Conservation (phyloP, 2,329 filamentous ascomycete genomes). For the Trichoderma semiorbis region DNA sequence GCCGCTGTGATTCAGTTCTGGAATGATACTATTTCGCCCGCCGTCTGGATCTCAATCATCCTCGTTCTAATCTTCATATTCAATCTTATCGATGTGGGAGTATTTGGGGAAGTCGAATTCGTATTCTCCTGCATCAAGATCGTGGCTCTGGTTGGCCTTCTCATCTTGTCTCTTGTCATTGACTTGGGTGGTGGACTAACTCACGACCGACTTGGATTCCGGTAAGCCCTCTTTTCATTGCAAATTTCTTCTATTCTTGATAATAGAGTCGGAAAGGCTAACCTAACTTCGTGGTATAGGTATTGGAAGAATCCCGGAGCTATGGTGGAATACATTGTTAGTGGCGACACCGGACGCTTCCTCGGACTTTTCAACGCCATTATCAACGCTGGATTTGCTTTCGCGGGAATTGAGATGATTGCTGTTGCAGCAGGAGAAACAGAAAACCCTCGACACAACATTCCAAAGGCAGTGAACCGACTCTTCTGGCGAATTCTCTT, state of each 20-base stretch:
- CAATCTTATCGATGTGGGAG: slow-evolving; percentile 44
- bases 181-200: slow-evolving; percentile 67
- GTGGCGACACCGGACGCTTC: slow-evolving; percentile 57
- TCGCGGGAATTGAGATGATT: slow-evolving; percentile 66
- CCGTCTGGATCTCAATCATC: slow-evolving; percentile 48
- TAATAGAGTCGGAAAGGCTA: background rate
- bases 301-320: slow-evolving; percentile 43
- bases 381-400: slow-evolving; percentile 66
- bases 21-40: slow-evolving; percentile 37
- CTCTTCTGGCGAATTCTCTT: slow-evolving; percentile 69
- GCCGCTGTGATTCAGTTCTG: slow-evolving; percentile 45
- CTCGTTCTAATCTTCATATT: slow-evolving; percentile 44
- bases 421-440: slow-evolving; percentile 55
- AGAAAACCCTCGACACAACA: slow-evolving; percentile 60
- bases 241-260: fast-evolving
- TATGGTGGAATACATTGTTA: slow-evolving; percentile 34
- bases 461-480: slow-evolving; percentile 68
- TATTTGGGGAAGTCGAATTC: slow-evolving; percentile 44
- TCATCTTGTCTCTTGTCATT: slow-evolving; percentile 62
- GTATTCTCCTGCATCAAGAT: slow-evolving; percentile 57
- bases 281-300: slow-evolving; percentile 27
- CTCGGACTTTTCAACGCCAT: slow-evolving; percentile 54
- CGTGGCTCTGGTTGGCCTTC: slow-evolving; percentile 49
- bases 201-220: slow-evolving; percentile 60
- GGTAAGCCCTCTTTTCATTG: background rate